Evolutionary conservation across 768 basidiomycete genomes (phyloP), one percentile per base, ranked within the genome.

Genomic region (Tulasnella sp.): DNA sequence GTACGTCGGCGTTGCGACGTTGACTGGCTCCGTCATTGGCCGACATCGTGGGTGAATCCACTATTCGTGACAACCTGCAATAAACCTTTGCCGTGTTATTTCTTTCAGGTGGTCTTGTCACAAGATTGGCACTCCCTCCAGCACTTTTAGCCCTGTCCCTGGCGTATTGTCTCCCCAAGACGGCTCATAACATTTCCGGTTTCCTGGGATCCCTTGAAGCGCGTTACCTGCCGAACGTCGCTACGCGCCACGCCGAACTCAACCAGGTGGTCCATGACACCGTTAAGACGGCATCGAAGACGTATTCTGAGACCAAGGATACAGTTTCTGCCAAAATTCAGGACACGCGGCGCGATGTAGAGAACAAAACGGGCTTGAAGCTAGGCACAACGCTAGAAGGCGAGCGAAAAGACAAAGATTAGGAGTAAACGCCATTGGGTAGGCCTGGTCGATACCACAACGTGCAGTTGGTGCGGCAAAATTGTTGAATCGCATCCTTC

Each of bases 101-200:
- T 32, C 23, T 29, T 3, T 40, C 58, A 70, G 67, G 67, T 21
- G 66, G 73, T 51, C 70, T 92, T 53, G 75, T 81, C 31, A 70
- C 80, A 4, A 84, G 94, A 17, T 63, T 84, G 50, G 60, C 84
- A 42, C 75, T 92, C 12, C 94, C 94, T 0, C 86, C 93, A 0
- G 59, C 79, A 21, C 78, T 91, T 67, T 70, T 91, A 62, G 53
- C 84, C 57, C 66, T 78, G 59, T 81, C 92, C 27, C 72, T 83
- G 42, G 73, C 80, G 55, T 82, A 93, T 68, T 93, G 96, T 80
- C 80, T 96, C 39, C 94, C 94, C 3, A 75, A 83, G 67, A 87
- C 88, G 5, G 76, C 84, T 2, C 63, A 69, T 55, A 92, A 92
- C 65, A 69, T 93, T 62, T 73, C 76, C 9, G 67, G 63, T 2